Evolutionary conservation across 75 land plant species (phyloP), one percentile per base, ranked within the genome.

Genomic region (Picea glauca): DNA sequence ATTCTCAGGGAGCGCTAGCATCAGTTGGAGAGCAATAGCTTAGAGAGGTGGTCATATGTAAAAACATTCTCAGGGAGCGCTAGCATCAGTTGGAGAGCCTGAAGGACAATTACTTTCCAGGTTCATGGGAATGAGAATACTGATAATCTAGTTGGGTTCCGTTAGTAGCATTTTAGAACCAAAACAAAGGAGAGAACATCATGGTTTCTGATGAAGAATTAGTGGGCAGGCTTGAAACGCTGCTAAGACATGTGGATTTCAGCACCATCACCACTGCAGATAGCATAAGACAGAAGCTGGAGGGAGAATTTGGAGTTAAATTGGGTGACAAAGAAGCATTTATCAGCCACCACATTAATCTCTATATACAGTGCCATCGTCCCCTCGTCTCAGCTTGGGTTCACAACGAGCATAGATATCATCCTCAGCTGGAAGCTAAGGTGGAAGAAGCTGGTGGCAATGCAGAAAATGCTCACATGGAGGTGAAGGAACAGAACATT

Each of bases 121-220:
- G 50, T 43, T 43, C 23, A 70, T 8, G 73, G 56, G 73, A 70
- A 70, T 43, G 54, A 7, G 73, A 70, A 70, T 11, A 11, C 46
- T 70, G 4, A 15, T 18, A 66, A 38, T 33, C 40, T 3, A 66
- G 43, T 65, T 65, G 68, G 40, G 31, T 1, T 40, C 72, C 17
- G 43, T n/a, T 70, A 70, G 4, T 70, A 38, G 73, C n/a, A 46
- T n/a, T 38, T 54, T 20, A 8, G 13, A 40, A 50, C 11, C 54
- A 50, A 50, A 50, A 50, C 54, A 50, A 11, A 9, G 11, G 11
- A 8, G 54, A 50, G 54, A 9, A 50, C 11, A 50, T 9, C 11
- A 70, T 70, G 73, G 73, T 70, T 70, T 70, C 73, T n/a, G 73
- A 70, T 32, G 68, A 65, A 31, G 54, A 70, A 35, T 43, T 70